Evolutionary conservation across 495 filamentous ascomycete species (phyloP).

Genomic region (Collariella sp.): DNA sequence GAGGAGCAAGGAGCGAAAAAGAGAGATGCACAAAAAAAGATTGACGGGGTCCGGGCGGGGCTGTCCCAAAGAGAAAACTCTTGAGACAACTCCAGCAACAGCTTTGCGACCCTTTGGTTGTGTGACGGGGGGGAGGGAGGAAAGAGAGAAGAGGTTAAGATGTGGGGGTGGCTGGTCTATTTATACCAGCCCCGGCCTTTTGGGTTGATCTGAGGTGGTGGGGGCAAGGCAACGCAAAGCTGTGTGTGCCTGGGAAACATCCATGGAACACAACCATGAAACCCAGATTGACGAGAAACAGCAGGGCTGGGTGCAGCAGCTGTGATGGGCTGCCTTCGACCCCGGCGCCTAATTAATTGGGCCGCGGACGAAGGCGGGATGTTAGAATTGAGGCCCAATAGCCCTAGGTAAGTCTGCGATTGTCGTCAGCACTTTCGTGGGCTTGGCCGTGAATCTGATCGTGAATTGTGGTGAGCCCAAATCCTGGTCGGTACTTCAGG

Average conservation of each 20-base stretch:
- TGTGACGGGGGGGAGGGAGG: conserved; percentile 36
- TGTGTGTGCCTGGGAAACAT: conserved; percentile 15
- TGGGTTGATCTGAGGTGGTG: not conserved
- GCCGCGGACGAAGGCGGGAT: not conserved
- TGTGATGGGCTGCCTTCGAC: conserved; percentile 1
- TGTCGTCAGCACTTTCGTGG: not conserved
- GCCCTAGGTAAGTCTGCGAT: not conserved
- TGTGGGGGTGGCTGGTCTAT: conserved; percentile 27
- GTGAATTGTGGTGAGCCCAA: not conserved
- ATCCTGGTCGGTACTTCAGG: not conserved
- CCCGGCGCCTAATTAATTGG: not conserved
- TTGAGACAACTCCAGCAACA: conserved; percentile 36
- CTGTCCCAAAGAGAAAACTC: conserved; percentile 36
- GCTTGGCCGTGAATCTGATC: not conserved
- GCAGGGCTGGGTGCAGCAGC: conserved; percentile 14
- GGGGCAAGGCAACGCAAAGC: conserved; percentile 4
- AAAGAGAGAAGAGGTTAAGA: conserved; percentile 20
- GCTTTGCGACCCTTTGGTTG: conserved; percentile 48
- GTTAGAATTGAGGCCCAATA: not conserved
- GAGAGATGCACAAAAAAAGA: conserved; percentile 42
- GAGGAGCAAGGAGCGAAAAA: conserved; percentile 24
- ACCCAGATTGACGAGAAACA: conserved; percentile 15
- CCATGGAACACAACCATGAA: too few relatives aligned
- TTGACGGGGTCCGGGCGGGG: conserved; percentile 43
- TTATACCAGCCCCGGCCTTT: conserved; percentile 27